Evolutionary conservation across 2,329 filamentous ascomycete genomes (phyloP).

Genomic region (Sporothrix curviconia): DNA sequence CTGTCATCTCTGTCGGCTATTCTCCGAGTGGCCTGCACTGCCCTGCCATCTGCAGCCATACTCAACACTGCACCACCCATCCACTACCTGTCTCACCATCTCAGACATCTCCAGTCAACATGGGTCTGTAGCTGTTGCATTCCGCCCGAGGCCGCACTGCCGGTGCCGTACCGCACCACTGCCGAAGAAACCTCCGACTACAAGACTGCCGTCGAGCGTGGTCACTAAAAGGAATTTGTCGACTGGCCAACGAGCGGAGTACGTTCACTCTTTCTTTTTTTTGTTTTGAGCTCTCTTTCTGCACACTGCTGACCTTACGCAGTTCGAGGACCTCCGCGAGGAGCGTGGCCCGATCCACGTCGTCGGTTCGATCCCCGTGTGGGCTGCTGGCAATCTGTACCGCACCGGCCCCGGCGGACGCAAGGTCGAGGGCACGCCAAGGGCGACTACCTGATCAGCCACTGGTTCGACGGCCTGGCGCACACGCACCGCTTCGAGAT

Average conservation of each 20-base stretch:
- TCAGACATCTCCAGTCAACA: background rate
- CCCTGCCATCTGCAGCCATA: too few species aligned
- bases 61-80: too few species aligned
- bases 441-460: constrained; percentile 57
- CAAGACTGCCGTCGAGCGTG: background rate
- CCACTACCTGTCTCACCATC: too few species aligned
- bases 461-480: constrained; percentile 78
- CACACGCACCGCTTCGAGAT: constrained; percentile 70
- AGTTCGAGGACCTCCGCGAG: constrained; percentile 65
- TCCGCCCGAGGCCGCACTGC: background rate
- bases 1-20: too few species aligned
- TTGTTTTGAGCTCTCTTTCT: too few species aligned
- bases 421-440: constrained; percentile 50
- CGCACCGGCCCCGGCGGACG: constrained; percentile 66
- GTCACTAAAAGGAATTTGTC: too few species aligned
- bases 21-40: too few species aligned
- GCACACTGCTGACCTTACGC: too few species aligned
- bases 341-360: constrained; percentile 58
- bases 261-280: too few species aligned
- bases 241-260: constrained; percentile 19
- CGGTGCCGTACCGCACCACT: background rate
- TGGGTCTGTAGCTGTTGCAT: background rate
- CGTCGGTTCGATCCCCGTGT: constrained; percentile 60
- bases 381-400: constrained; percentile 65
- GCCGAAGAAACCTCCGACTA: constrained; percentile 10